phyloP scores from a whole-genome alignment of 805 yeast species.

The Diddensiella santjacobensis region DNA sequence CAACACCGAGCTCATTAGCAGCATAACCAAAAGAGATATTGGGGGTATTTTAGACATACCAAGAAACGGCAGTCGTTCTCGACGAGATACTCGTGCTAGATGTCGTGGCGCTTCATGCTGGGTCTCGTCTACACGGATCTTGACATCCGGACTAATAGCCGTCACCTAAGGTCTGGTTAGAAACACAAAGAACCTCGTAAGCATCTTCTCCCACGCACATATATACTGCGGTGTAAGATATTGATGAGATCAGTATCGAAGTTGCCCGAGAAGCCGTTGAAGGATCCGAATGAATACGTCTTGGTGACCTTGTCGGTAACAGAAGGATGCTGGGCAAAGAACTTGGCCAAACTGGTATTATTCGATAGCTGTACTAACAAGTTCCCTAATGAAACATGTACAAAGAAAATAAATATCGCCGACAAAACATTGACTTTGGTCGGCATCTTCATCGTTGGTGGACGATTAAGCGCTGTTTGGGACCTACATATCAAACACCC shows the following conservation, averaged over 20 bases:
- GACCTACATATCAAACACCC: constrained; percentile 5
- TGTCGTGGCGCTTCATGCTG: constrained; percentile 54
- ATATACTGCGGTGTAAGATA: constrained; percentile 33
- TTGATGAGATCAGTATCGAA: constrained; percentile 47
- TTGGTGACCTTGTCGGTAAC: constrained; percentile 45
- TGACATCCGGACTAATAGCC: constrained; percentile 64
- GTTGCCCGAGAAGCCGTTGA: constrained; percentile 66
- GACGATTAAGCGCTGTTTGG: not conserved
- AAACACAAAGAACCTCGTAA: not conserved
- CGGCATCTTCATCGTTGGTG: no score
- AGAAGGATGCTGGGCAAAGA: constrained; percentile 40
- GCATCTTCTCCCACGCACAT: constrained; percentile 9
- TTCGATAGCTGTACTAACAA: constrained; percentile 28
- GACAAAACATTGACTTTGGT: no score
- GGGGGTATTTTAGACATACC: not conserved
- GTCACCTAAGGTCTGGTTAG: constrained; percentile 41
- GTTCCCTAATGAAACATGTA: constrained; percentile 8
- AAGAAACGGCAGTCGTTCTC: constrained; percentile 22
- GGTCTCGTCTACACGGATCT: constrained; percentile 50
- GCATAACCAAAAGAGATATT: constrained; percentile 50
- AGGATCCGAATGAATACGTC: constrained; percentile 62
- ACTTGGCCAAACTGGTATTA: constrained; percentile 19
- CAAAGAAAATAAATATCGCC: not conserved
- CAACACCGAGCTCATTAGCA: no score
- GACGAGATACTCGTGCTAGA: constrained; percentile 31